Conservation (phyloP, 2,329 filamentous ascomycete genomes). For the Calonectria crousiana region DNA sequence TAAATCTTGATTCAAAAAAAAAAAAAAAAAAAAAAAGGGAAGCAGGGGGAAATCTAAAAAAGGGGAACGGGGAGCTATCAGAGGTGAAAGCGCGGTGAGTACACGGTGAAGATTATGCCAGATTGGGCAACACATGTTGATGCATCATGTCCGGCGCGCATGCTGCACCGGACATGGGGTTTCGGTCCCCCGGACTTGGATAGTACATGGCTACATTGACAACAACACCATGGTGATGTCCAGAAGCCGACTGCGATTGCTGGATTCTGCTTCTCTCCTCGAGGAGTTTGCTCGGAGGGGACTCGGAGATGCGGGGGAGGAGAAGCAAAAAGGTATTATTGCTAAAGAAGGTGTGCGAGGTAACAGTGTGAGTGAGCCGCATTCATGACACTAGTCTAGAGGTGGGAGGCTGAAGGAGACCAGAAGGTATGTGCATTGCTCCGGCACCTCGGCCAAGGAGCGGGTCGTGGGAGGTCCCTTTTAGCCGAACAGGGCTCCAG, state of each 20-base stretch:
- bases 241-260: not conserved
- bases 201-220: not conserved
- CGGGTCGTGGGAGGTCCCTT: conserved; percentile 29
- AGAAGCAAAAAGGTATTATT: not conserved
- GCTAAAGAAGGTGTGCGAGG: not conserved
- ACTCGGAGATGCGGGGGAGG: not conserved
- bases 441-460: conserved; percentile 61
- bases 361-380: conserved; percentile 11
- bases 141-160: conserved; percentile 5
- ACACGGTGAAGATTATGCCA: not conserved
- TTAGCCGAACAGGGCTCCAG: conserved; percentile 36
- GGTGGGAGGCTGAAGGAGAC: conserved; percentile 14
- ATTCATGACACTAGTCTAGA: conserved; percentile 8
- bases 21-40: not conserved
- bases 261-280: not conserved
- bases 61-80: not conserved
- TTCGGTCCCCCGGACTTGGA: not conserved
- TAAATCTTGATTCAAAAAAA: not conserved
- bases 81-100: conserved; percentile 5
- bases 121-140: not conserved
- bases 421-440: conserved; percentile 17
- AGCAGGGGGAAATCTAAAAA: not conserved
- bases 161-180: not conserved
- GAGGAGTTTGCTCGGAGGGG: not conserved
- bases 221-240: not conserved